Evolutionary conservation across 2,329 filamentous ascomycete genomes (phyloP).

Genomic region (Penicillium sp.): DNA sequence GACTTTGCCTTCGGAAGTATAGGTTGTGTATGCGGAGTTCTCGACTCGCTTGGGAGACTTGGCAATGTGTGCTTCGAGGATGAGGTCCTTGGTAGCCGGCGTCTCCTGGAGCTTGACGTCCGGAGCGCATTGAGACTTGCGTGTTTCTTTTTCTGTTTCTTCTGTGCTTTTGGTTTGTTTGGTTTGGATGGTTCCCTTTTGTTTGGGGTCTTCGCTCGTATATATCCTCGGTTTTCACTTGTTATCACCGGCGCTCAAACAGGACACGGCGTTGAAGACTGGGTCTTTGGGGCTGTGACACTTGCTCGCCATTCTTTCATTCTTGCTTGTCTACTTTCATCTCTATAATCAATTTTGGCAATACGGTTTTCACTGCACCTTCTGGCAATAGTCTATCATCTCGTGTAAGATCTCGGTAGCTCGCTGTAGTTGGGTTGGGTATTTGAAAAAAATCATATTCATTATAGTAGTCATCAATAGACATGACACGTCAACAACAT

Average conservation of each 20-base stretch:
- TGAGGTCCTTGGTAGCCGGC: neutral
- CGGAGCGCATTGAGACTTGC: neutral
- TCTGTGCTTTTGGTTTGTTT: conserved; percentile 10
- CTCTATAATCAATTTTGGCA: neutral
- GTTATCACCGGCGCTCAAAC: conserved; percentile 20
- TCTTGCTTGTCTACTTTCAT: conserved; percentile 2
- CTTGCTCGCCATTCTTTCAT: neutral
- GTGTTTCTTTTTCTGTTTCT: conserved; percentile 1
- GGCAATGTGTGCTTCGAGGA: neutral
- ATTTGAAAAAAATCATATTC: neutral
- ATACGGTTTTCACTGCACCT: neutral
- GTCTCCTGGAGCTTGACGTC: neutral
- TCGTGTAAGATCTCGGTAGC: neutral
- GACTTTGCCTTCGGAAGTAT: neutral
- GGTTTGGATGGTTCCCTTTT: neutral
- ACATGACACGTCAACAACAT: conserved; percentile 3
- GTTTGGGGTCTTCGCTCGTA: conserved; percentile 13
- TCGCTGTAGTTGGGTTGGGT: neutral
- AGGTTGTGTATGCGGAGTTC: neutral
- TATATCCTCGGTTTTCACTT: conserved; percentile 19
- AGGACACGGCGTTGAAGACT: conserved; percentile 18
- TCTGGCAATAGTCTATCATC: neutral
- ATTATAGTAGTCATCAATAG: neutral
- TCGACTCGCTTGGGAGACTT: neutral
- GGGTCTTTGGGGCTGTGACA: neutral